Evolutionary conservation across 192 early-diverging fungal genomes (phyloP), one percentile per base, ranked within the genome.

Genomic region (Umbelopsis sp.): DNA sequence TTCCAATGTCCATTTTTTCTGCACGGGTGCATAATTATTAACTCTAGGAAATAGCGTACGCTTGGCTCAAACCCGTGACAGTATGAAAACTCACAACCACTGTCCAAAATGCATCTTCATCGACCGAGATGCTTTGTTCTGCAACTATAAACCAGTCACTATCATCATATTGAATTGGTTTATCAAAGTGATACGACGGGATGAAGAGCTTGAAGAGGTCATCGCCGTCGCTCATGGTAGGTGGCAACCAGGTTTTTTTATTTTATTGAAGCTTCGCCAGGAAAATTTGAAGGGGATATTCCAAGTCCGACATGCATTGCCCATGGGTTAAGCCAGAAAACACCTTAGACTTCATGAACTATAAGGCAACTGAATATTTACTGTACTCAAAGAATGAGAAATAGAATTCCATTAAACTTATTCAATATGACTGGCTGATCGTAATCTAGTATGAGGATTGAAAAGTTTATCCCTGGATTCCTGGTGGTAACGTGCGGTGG

Each of bases 1-100:
- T 22, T 87, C 85, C 26, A 49, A 29, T 17, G 86, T 85, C 90
- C 90, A 92, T 25, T 82, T 84, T 26, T 82, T 80, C 77, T 85
- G 59, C 31, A 22, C 24, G 21, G 9, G 11, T 4, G 36, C 5
- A 36, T 3, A 50, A 17, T 1, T n/a, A n/a, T 14, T 31, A 65
- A 36, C 25, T 29, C n/a, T 66, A 20, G 41, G 45, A 10, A n/a
- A 70, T 24, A 25, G 25, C 6, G 12, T 43, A 11, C 26, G 26
- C 21, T 41, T n/a, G 22, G 34, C 32, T 20, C 21, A 69, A n/a
- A 14, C 17, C 31, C 50, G 45, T 54, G 11, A 45, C 10, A 67
- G 41, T 50, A 53, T 47, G 2, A 21, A 22, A 25, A 20, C 71
- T 66, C 77, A 86, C 85, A 59, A 86, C 36, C 17, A 84, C 83